Evolutionary conservation across 2,329 filamentous ascomycete genomes (phyloP), one percentile per base, ranked within the genome.

Genomic region (Xylaria sp.): DNA sequence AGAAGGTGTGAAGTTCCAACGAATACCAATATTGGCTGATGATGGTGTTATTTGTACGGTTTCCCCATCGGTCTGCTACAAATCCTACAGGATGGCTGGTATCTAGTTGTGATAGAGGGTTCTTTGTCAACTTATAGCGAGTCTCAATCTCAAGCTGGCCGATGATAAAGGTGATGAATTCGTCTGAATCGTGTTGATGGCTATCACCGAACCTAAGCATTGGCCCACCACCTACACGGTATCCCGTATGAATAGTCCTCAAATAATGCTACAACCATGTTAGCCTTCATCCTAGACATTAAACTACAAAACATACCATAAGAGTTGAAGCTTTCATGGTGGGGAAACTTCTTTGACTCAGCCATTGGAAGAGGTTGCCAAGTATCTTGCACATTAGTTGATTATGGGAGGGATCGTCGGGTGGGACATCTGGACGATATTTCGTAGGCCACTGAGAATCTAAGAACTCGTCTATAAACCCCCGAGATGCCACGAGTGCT

Each of bases 121-220:
- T 61, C 37, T 46, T 51, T 66, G 67, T 19, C 63, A 80, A 62
- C 88, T 80, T 75, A n/a, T 74, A 97, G 96, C 4, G 33, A 54
- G 96, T 88, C 76, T 99, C 95, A 73, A 95, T 91, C 69, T 94
- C 90, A 12, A 98, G 82, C 67, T 90, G 89, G 56, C 92, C 88
- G 38, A 96, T 83, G 25, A 97, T 76, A 72, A 96, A 97, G 47
- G 88, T 87, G 68, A 94, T 88, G 69, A 96, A 96, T 71, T 98
- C 95, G 67, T 94, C 91, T 1, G 93, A 90, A 72, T 99, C 95
- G 77, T 98, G 95, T 74, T 98, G 94, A 52, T 87, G 80, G 23
- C 83, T 82, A 42, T 92, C 89, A 14, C 89, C 91, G 79, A 93
- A 95, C 6, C 85, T 67, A 19, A 65, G 11, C 1, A 6, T n/a